Evolutionary conservation across 345 rosid species (phyloP), one percentile per base, ranked within the genome.

Genomic region (Populus euphratica): DNA sequence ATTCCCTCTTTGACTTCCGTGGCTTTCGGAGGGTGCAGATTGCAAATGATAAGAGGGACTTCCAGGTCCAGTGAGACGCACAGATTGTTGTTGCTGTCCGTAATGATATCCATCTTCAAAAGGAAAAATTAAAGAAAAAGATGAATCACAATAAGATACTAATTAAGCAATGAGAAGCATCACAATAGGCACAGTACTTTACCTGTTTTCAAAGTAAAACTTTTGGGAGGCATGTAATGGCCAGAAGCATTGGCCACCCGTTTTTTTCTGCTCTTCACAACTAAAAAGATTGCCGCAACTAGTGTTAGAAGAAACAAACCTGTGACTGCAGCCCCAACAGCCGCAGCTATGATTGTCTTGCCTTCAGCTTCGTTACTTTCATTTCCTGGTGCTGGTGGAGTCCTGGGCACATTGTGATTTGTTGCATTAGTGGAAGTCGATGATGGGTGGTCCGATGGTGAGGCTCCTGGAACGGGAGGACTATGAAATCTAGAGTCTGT

Each of bases 151-250:
- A 13, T 11, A 43, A 43, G 47, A 43, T 13, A 43, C 13, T 41
- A 41, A 66, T 64, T 25, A 21, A 18, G 20, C 59, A 14, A 72
- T 4, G 33, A 10, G 56, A 36, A 3, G 73, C 27, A 23, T 33
- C n/a, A n/a, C 76, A 54, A 68, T 69, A n/a, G 56, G 9, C 33
- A 8, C 29, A 63, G 35, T 62, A 36, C 72, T 43, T 76, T 56
- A 93, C 99, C 98, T 79, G 92, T 52, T 31, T 86, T 81, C 27
- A 81, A 72, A 6, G 89, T 35, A 74, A 86, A 87, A 86, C 76
- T 83, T 29, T 82, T 50, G 5, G 91, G 85, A 20, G 93, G 91
- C 80, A 83, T 73, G 83, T 90, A 88, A 8, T 79, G 67, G 77
- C 63, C 23, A n/a, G 71, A 68, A 61, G 77, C 61, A 39, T 84